phyloP scores from a whole-genome alignment of 768 basidiomycete genomes.

The Russula foetens region DNA sequence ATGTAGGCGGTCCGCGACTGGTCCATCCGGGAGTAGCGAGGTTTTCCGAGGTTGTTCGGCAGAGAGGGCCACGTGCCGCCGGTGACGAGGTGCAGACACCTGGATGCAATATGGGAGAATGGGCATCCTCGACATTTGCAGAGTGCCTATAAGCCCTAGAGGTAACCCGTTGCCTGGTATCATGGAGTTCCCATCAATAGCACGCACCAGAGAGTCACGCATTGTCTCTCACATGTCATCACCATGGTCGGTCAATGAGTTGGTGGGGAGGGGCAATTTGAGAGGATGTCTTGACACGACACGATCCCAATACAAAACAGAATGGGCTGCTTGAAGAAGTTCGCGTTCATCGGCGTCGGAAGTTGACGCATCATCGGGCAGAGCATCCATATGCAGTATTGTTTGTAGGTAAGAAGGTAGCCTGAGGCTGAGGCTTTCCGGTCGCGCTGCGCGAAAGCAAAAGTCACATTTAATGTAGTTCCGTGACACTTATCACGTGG shows the following conservation, averaged over 20 bases:
- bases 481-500: too few species aligned
- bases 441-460: too few species aligned
- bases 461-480: too few species aligned
- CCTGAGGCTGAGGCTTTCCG: too few species aligned
- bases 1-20: not conserved
- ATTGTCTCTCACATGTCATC: not conserved
- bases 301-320: conserved; percentile 9
- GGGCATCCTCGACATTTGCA: not conserved
- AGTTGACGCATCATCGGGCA: conserved; percentile 4
- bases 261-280: not conserved
- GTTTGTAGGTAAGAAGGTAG: not conserved
- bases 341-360: conserved; percentile 17
- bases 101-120: not conserved
- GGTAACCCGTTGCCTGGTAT: conserved; percentile 3
- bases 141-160: not conserved
- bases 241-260: not conserved
- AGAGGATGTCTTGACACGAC: not conserved
- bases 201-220: not conserved
- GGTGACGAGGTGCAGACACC: not conserved
- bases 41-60: not conserved
- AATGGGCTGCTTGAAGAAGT: conserved; percentile 8
- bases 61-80: not conserved
- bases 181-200: not conserved
- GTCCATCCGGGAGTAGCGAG: not conserved
- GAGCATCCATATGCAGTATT: not conserved